These are phyloP conservation scores for Rhodotorula paludigena DNA, from an alignment of 768 basidiomycete genomes.

Conservation along the genomic window DNA sequence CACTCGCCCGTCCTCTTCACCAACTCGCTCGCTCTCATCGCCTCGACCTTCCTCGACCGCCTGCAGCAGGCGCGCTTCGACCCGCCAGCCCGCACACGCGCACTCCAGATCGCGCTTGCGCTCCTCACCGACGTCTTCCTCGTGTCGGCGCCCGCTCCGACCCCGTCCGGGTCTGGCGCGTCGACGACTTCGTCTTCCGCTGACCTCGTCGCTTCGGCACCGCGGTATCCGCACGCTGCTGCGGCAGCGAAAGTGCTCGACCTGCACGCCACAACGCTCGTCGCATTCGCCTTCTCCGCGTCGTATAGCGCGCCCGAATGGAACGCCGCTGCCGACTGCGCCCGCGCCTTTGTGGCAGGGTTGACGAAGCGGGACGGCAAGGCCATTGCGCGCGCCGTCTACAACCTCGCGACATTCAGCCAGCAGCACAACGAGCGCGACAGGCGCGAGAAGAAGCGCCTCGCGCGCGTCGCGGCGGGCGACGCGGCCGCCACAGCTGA, in stretches of 20 bases:
- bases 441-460: constrained; percentile 10
- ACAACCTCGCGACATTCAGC: constrained; percentile 12
- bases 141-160: constrained; percentile 50
- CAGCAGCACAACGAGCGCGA: constrained; percentile 15
- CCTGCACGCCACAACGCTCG: constrained; percentile 45
- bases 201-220: constrained; percentile 49
- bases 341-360: constrained; percentile 18
- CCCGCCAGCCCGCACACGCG: constrained; percentile 55
- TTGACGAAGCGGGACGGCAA: constrained; percentile 18
- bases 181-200: constrained; percentile 52
- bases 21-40: constrained; percentile 67
- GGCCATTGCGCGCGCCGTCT: constrained; percentile 16
- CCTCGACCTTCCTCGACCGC: constrained; percentile 72
- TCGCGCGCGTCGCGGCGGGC: constrained; percentile 10
- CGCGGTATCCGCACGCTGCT: constrained; percentile 44
- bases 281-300: constrained; percentile 41
- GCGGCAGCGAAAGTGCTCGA: constrained; percentile 42
- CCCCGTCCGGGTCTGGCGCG: constrained; percentile 52
- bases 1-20: constrained; percentile 52
- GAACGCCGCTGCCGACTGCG: constrained; percentile 22
- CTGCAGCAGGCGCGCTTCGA: constrained; percentile 71
- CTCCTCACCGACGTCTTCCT: constrained; percentile 34
- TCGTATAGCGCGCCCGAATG: constrained; percentile 42
- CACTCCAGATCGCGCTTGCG: constrained; percentile 57
- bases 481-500: constrained; percentile 9